phyloP scores from a whole-genome alignment of 371 early-diverging fungal genomes.

The Mortierella sp. region DNA sequence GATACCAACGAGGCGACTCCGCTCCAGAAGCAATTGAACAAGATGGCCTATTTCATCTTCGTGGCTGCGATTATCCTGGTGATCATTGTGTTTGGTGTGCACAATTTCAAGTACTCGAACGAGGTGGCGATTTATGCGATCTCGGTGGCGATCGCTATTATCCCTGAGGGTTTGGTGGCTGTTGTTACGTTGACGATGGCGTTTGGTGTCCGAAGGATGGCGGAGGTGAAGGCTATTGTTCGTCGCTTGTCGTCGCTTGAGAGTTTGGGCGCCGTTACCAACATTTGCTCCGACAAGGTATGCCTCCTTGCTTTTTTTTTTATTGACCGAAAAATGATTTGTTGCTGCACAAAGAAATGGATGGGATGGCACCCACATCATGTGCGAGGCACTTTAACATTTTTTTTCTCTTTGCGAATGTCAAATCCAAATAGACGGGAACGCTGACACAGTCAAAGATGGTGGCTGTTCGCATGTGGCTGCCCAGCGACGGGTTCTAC shows the following conservation, averaged over 20 bases:
- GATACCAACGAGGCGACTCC: conserved; percentile 75
- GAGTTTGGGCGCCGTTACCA: conserved; percentile 92
- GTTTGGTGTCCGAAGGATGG: conserved; percentile 91
- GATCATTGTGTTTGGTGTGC: conserved; percentile 77
- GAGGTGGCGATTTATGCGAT: conserved; percentile 81
- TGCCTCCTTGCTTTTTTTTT: neutral
- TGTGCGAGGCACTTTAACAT: neutral
- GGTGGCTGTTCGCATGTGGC: conserved; percentile 82
- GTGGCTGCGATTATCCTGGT: conserved; percentile 76
- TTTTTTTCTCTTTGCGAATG: neutral
- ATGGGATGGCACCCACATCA: too few relatives aligned
- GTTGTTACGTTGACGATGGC: conserved; percentile 94
- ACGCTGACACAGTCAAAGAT: conserved; percentile 76
- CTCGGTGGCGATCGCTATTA: conserved; percentile 91
- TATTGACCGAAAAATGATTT: too few relatives aligned
- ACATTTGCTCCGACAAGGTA: conserved; percentile 93
- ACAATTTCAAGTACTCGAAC: conserved; percentile 64
- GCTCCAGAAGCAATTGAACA: conserved; percentile 81
- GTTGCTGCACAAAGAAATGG: too few relatives aligned
- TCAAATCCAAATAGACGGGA: conserved; percentile 39
- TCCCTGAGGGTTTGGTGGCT: conserved; percentile 96
- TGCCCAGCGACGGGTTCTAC: conserved; percentile 72
- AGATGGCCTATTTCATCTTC: conserved; percentile 82
- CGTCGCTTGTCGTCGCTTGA: conserved; percentile 91
- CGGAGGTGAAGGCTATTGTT: conserved; percentile 87